Conservation (phyloP, 345 rosid genomes). For the Bretschneidera sinensis region DNA sequence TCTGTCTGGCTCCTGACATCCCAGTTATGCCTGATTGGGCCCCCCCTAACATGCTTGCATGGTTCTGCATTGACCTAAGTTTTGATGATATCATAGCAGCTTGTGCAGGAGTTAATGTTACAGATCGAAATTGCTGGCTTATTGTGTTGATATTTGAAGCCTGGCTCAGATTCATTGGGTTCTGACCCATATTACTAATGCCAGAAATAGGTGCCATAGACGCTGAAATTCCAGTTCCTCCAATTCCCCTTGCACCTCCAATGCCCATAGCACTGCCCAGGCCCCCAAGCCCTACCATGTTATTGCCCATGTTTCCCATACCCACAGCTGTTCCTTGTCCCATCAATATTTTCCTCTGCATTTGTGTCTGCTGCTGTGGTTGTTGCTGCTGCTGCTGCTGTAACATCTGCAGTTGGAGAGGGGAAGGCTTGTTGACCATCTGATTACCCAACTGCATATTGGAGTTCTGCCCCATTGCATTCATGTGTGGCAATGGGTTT, state of each 20-base stretch:
- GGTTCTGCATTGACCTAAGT: conserved; percentile 27
- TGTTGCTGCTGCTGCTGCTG: conserved; percentile 54
- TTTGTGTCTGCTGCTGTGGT: no score
- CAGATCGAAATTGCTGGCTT: conserved; percentile 56
- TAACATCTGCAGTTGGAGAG: conserved; percentile 65
- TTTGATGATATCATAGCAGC: conserved; percentile 31
- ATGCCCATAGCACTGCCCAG: conserved; percentile 52
- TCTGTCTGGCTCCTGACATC: conserved; percentile 59
- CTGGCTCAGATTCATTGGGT: conserved; percentile 49
- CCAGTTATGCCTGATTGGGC: conserved; percentile 67
- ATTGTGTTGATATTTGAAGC: conserved; percentile 44
- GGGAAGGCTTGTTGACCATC: conserved; percentile 71
- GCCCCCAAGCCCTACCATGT: conserved; percentile 60
- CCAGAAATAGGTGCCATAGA: conserved; percentile 61
- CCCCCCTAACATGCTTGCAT: conserved; percentile 38
- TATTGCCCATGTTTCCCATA: conserved; percentile 60
- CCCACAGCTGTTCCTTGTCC: conserved; percentile 55
- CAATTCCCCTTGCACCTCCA: conserved; percentile 65
- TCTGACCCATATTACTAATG: conserved; percentile 60
- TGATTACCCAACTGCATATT: conserved; percentile 70
- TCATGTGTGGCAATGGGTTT: conserved; percentile 58
- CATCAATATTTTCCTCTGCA: conserved; percentile 69
- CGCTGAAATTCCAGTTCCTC: conserved; percentile 66
- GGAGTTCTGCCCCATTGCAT: conserved; percentile 58
- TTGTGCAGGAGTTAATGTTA: conserved; percentile 32